phyloP scores from a whole-genome alignment of 2,329 filamentous ascomycete genomes.

The Tolypocladium guangdongense region DNA sequence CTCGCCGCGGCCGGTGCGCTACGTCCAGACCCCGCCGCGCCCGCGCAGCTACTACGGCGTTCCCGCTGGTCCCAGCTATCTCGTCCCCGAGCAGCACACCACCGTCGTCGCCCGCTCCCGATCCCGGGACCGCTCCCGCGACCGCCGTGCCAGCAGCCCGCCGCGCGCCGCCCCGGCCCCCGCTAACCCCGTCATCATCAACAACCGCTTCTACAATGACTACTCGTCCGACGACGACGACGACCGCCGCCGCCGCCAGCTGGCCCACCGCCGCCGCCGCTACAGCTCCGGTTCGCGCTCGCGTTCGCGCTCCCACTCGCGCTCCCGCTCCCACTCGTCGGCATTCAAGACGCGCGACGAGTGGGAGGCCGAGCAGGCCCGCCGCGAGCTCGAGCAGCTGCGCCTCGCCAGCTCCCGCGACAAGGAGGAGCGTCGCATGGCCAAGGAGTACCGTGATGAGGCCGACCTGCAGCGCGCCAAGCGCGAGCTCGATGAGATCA shows the following conservation, averaged over 20 bases:
- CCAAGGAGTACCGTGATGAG: constrained; percentile 32
- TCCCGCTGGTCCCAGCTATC: constrained; percentile 27
- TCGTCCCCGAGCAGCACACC: constrained; percentile 34
- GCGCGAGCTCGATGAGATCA: constrained; percentile 36
- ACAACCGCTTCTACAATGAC: constrained; percentile 43
- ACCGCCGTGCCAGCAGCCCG: constrained; percentile 30
- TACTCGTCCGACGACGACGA: constrained; percentile 32
- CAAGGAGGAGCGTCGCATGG: constrained; percentile 20
- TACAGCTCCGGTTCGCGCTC: constrained; percentile 16
- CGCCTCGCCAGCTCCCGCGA: constrained; percentile 29
- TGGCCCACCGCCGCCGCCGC: constrained; percentile 15
- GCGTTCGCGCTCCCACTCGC: constrained; percentile 16
- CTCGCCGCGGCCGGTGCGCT: constrained; percentile 31
- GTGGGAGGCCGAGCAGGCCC: constrained; percentile 26
- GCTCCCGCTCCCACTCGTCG: constrained; percentile 19
- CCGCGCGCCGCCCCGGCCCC: constrained; percentile 16
- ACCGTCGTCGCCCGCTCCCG: constrained; percentile 30
- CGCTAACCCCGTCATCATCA: constrained; percentile 41
- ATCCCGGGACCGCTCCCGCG: constrained; percentile 31
- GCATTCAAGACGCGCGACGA: constrained; percentile 31
- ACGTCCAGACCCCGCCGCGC: constrained; percentile 30
- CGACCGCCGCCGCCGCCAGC: constrained; percentile 13
- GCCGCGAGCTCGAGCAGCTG: constrained; percentile 33
- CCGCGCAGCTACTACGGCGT: constrained; percentile 29
- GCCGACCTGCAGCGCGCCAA: constrained; percentile 40